These are phyloP conservation scores for Barnettozyma botsteinii DNA, from an alignment of 805 yeast species.

Conservation along the genomic window DNA sequence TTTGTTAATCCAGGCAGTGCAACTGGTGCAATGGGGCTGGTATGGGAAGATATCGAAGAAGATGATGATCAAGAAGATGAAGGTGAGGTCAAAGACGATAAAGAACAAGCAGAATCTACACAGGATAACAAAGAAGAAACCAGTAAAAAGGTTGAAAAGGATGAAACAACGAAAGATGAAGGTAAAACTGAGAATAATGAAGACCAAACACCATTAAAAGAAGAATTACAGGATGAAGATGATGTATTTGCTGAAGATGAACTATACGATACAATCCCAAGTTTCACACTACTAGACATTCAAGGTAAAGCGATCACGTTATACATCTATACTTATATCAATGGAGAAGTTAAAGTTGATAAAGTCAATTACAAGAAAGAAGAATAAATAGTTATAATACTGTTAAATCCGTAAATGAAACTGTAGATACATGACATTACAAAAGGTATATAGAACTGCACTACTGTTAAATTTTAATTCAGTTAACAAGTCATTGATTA, in stretches of 20 bases:
- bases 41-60: slow-evolving; percentile 53
- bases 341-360: slow-evolving; percentile 86
- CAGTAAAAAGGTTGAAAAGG: slow-evolving; percentile 16
- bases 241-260: slow-evolving; percentile 22
- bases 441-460: too few relatives aligned
- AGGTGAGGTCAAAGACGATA: slow-evolving; percentile 25
- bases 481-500: too few relatives aligned
- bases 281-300: slow-evolving; percentile 86
- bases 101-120: too few relatives aligned
- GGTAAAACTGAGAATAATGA: slow-evolving; percentile 3
- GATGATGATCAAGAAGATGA: slow-evolving; percentile 29
- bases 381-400: slow-evolving; percentile 11
- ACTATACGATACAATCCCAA: slow-evolving; percentile 45
- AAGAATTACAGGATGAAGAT: slow-evolving; percentile 17
- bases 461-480: too few relatives aligned
- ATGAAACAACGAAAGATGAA: slow-evolving; percentile 10
- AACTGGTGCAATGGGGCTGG: slow-evolving; percentile 79
- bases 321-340: slow-evolving; percentile 76
- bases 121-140: too few relatives aligned
- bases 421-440: neutral
- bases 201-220: too few relatives aligned
- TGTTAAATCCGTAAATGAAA: neutral
- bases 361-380: slow-evolving; percentile 66
- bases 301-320: slow-evolving; percentile 72
- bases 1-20: slow-evolving; percentile 97